Evolutionary conservation across 2,329 filamentous ascomycete genomes (phyloP), one percentile per base, ranked within the genome.

Genomic region (Sarocladium brachiariae): DNA sequence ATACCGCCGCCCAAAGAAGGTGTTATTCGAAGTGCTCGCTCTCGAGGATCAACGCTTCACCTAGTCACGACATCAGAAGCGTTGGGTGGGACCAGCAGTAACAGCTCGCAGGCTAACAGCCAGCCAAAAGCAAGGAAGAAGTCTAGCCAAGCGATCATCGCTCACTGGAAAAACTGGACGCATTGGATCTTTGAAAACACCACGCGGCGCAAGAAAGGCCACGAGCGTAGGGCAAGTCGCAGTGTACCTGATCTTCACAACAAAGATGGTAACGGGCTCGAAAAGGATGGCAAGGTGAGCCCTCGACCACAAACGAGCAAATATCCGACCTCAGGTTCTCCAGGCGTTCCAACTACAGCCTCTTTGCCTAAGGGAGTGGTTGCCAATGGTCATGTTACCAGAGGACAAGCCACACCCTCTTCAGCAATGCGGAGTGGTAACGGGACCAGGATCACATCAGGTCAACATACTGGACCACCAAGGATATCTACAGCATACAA

Each of bases 1-100:
- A 75, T 88, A 35, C 88, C 87, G 9, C 92, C 92, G 37, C 90
- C 92, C 2, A 96, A 96, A 65, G 91, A 96, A 63, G 80, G 82
- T 13, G 69, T 81, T 10, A 65, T 85, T 51, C 74, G 82, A 57
- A 83, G 82, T 55, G 82, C 87, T 53, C 77, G 86, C 58, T 87
- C 87, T 57, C 77, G 89, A 53, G 87, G 88, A 38, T 96, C 90
- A 57, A 93, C 89, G 55, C 77, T 96, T 27, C 89, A 96, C 62
- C 80, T 95, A 4, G 89, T 95, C 34, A 86, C 87, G 9, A 83
- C 81, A 0, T 73, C 74, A 6, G 77, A 80, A 16, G 72, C 71
- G 1, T 56, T 80, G 14, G 46, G 46, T 18, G 46, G 33, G 11
- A 65, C 63, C 50, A 56, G 57, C 24, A 58, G 49, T 30, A 57